Evolutionary conservation across 306 rosid species (phyloP).

Genomic region (Oxytropis ochrocephala): DNA sequence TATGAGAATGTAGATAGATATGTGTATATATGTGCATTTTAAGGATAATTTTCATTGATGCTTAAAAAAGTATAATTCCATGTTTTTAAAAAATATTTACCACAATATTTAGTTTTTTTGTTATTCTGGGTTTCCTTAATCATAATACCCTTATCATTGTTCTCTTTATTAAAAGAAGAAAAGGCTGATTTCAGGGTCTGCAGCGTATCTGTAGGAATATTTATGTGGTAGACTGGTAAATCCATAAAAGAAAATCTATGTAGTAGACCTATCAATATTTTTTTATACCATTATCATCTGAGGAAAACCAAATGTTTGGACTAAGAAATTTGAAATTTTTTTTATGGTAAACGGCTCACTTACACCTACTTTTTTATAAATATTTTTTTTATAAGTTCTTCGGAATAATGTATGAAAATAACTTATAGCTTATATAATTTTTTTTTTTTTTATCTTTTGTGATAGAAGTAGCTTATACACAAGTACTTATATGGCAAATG

Average conservation of each 20-base stretch:
- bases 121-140: background rate
- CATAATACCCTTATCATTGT: background rate
- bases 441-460: no score
- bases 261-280: background rate
- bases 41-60: background rate
- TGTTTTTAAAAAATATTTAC: background rate
- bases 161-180: background rate
- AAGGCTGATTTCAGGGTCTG: background rate
- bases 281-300: background rate
- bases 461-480: no score
- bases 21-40: no score
- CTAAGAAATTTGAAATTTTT: background rate
- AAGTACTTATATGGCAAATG: no score
- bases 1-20: background rate
- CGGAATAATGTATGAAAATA: no score
- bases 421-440: no score
- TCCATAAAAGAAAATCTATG: no score
- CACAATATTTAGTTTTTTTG: background rate
- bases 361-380: background rate
- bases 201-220: background rate
- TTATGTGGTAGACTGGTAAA: no score
- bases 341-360: background rate
- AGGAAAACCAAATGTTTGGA: background rate
- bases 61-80: background rate
- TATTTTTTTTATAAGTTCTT: no score